A percentile compares a stretch with the other conserved stretches of the same genome.
Conservation (phyloP, 345 rosid genomes). For the Dipteronia dyeriana region DNA sequence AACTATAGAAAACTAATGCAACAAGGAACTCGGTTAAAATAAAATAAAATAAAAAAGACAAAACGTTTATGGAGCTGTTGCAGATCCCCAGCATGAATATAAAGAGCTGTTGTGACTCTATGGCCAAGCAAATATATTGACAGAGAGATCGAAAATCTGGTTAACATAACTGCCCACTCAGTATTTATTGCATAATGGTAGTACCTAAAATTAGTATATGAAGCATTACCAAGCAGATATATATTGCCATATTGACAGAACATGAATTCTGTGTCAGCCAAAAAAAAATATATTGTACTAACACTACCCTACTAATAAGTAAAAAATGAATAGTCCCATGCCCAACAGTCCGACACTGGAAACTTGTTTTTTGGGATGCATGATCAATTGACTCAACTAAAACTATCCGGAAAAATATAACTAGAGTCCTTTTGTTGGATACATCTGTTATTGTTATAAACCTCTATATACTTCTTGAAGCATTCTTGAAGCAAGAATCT, state of each 20-base stretch:
- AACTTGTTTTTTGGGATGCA: background rate
- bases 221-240: background rate
- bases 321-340: background rate
- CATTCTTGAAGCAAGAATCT: background rate
- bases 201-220: background rate
- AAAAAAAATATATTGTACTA: background rate
- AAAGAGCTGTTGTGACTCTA: background rate
- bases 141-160: background rate
- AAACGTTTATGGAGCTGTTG: background rate
- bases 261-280: background rate
- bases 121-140: background rate
- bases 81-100: background rate
- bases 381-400: background rate
- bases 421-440: background rate
- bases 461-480: background rate
- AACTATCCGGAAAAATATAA: background rate
- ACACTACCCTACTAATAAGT: background rate
- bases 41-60: background rate
- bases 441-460: background rate
- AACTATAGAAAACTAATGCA: constrained; percentile 18
- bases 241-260: background rate
- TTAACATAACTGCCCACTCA: background rate
- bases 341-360: background rate
- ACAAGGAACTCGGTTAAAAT: background rate
- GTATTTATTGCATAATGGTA: background rate